Evolutionary conservation across 2,329 filamentous ascomycete species (phyloP), one percentile per base, ranked within the genome.

Genomic region (Bipolaris oryzae): DNA sequence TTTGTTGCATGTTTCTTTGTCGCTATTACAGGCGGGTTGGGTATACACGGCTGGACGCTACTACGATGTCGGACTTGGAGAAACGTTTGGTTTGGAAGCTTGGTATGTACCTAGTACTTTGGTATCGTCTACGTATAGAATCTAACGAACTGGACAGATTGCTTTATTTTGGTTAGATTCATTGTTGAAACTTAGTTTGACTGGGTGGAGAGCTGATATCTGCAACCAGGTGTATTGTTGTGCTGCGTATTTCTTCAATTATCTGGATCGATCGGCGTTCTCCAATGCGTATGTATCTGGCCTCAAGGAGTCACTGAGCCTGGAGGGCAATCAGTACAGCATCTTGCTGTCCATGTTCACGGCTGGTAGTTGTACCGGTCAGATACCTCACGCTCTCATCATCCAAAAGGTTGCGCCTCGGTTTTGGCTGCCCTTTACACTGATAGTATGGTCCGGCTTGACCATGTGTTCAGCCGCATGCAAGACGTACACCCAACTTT

Each of bases 221-320:
- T 15, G 5, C 1, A 1, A 1, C 23, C 3, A 56, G 51, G 67
- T 70, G 20, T 72, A 72, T 46, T 72, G 67, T 42, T 72, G 69
- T 46, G 62, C 68, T 21, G 68, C 66, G 15, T 72, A 71, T 50
- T 72, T 71, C n/a, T 71, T 72, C 61, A 72, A 72, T 18, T 72
- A 72, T 44, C 53, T 72, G 18, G 69, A 69, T 64, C 35, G 57
- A 43, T 66, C 39, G 39, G 66, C 69, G 6, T 71, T 72, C 33
- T 62, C 68, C 20, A 72, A 72, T 65, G 69, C 68, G 15, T 72
- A 72, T 60, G 68, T 72, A 1, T 69, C 68, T 0, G 69, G 69
- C 5, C 44, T 70, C 16, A 68, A 71, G 47, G 69, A 72, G 48
- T 63, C 62, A 13, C 56, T 72, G 11, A 34, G 35, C 5, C 62